phyloP scores from a whole-genome alignment of 345 rosid genomes.

The Citrus inodora region DNA sequence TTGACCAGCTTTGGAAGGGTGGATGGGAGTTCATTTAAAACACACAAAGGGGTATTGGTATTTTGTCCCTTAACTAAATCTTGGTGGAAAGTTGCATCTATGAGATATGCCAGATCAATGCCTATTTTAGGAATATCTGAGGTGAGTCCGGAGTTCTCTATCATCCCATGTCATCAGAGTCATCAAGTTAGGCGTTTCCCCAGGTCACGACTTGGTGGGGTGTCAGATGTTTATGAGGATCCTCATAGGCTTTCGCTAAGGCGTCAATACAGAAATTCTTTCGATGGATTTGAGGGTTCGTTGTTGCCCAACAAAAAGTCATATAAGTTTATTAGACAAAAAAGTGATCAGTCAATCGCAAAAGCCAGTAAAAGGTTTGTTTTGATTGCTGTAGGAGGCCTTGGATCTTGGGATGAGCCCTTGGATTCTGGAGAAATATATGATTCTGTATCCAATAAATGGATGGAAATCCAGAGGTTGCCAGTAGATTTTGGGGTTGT shows the following conservation, averaged over 20 bases:
- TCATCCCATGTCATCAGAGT: slow-evolving; percentile 46
- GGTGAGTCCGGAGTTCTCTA: slow-evolving; percentile 54
- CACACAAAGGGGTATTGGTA: slow-evolving; percentile 71
- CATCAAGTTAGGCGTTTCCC: slow-evolving; percentile 71
- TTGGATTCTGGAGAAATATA: slow-evolving; percentile 91
- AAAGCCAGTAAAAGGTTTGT: slow-evolving; percentile 56
- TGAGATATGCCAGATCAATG: slow-evolving; percentile 85
- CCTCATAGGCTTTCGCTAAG: slow-evolving; percentile 90
- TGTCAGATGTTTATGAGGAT: slow-evolving; percentile 89
- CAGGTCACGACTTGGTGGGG: slow-evolving; percentile 65
- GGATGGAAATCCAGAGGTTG: slow-evolving; percentile 82
- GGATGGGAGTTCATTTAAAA: slow-evolving; percentile 78
- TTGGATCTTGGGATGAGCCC: slow-evolving; percentile 82
- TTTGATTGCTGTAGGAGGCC: slow-evolving; percentile 77
- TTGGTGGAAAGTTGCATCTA: slow-evolving; percentile 74
- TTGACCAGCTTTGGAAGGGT: slow-evolving; percentile 58
- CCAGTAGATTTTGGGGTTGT: slow-evolving; percentile 73
- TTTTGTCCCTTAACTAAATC: slow-evolving; percentile 80
- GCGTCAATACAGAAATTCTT: slow-evolving; percentile 52
- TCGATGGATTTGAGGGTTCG: slow-evolving; percentile 49
- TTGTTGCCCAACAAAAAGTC: slow-evolving; percentile 41
- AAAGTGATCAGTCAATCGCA: slow-evolving; percentile 39
- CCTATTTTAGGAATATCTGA: slow-evolving; percentile 72
- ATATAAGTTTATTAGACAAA: slow-evolving; percentile 49
- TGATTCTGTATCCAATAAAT: slow-evolving; percentile 74